These are phyloP conservation scores for Didymosphaeria variabile DNA, from an alignment of 2,329 filamentous ascomycete species.

Conservation along the genomic window DNA sequence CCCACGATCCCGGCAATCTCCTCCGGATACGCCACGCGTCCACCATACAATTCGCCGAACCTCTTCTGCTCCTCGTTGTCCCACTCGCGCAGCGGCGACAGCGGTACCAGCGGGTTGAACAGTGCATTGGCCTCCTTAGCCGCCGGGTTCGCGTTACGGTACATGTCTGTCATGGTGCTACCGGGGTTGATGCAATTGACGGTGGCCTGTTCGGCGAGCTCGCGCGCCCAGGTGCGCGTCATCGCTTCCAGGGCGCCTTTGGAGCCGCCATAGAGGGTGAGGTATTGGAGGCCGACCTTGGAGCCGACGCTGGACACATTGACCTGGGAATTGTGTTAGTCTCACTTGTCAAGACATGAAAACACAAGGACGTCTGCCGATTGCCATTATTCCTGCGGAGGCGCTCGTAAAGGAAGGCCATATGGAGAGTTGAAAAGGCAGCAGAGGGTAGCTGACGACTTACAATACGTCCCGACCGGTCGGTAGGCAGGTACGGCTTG, in stretches of 20 bases:
- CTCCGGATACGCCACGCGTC: neutral
- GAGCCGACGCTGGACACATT: slow-evolving; percentile 66
- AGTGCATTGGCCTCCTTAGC: slow-evolving; percentile 6
- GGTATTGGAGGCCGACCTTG: slow-evolving; percentile 62
- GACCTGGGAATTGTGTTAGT: neutral
- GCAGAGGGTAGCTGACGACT: neutral
- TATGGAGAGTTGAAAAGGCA: neutral
- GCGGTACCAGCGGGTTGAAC: slow-evolving; percentile 5
- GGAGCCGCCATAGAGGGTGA: slow-evolving; percentile 68
- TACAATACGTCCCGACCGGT: slow-evolving; percentile 69
- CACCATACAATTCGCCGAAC: slow-evolving; percentile 5
- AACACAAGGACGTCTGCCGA: neutral
- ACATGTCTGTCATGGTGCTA: slow-evolving; percentile 65
- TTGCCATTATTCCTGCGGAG: neutral
- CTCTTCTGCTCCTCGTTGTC: slow-evolving; percentile 3
- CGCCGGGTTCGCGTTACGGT: slow-evolving; percentile 32
- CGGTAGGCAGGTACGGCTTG: slow-evolving; percentile 70
- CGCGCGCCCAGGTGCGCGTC: slow-evolving; percentile 70
- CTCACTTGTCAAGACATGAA: neutral
- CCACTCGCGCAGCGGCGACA: slow-evolving; percentile 6
- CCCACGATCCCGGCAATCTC: neutral
- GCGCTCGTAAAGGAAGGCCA: neutral
- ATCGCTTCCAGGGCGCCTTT: slow-evolving; percentile 71
- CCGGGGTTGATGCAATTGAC: slow-evolving; percentile 71
- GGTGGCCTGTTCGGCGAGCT: slow-evolving; percentile 65